phyloP scores from a whole-genome alignment of 306 rosid species.

The Fagus sylvatica region DNA sequence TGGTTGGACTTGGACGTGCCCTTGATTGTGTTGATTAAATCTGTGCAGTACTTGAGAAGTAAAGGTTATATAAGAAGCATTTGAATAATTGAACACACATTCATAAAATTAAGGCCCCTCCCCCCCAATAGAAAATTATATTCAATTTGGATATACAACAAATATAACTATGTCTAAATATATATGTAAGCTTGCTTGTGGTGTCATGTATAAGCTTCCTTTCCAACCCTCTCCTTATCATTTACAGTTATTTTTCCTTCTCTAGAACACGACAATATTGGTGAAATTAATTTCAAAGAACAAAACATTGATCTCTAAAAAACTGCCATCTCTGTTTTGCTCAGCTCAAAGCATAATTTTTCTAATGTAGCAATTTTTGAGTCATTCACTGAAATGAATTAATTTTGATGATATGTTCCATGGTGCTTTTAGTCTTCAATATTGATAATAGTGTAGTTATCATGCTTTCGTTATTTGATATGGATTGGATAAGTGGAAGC shows the following conservation, averaged over 20 bases:
- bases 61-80: not conserved
- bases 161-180: not conserved
- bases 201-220: not conserved
- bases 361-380: not conserved
- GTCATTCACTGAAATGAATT: not conserved
- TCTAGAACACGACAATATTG: not conserved
- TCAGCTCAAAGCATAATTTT: not conserved
- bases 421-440: not conserved
- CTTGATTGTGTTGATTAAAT: not conserved
- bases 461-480: not conserved
- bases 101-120: not conserved
- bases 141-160: not conserved
- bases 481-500: slow-evolving; percentile 3
- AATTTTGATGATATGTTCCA: not conserved
- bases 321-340: not conserved
- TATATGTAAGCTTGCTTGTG: not conserved
- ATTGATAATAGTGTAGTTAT: not conserved
- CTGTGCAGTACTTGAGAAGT: not conserved
- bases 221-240: not conserved
- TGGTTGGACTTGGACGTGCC: not conserved
- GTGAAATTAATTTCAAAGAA: not conserved
- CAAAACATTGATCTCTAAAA: not conserved
- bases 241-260: not conserved
- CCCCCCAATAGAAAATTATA: not conserved
- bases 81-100: not conserved